Conservation (phyloP, 2,329 filamentous ascomycete species). For the Aspergillus carbonarius region DNA sequence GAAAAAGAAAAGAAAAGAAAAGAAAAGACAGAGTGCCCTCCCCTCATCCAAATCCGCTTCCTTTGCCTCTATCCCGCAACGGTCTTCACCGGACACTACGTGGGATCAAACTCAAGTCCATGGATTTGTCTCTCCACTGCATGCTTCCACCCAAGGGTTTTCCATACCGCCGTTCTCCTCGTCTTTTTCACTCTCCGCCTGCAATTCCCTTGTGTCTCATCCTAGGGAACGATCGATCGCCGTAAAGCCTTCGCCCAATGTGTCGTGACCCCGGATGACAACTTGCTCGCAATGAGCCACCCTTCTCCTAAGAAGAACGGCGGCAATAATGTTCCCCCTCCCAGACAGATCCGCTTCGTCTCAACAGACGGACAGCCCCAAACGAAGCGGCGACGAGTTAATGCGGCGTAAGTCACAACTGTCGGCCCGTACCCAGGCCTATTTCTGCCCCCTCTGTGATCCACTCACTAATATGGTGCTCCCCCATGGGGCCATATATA, state of each 20-base stretch:
- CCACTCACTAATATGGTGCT: neutral
- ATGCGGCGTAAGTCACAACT: constrained; percentile 63
- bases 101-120: constrained; percentile 19
- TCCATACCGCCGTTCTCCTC: constrained; percentile 13
- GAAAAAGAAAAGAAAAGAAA: neutral
- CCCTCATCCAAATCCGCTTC: constrained; percentile 2
- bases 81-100: constrained; percentile 17
- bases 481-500: constrained; percentile 29
- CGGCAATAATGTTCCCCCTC: constrained; percentile 31
- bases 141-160: constrained; percentile 18
- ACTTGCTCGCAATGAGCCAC: constrained; percentile 41
- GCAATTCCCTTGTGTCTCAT: constrained; percentile 12
- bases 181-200: constrained; percentile 8
- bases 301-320: constrained; percentile 39
- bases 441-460: constrained; percentile 10
- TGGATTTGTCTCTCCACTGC: constrained; percentile 21
- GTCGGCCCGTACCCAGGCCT: constrained; percentile 3
- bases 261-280: constrained; percentile 34
- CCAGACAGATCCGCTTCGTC: constrained; percentile 68
- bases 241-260: constrained; percentile 28
- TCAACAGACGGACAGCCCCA: constrained; percentile 79
- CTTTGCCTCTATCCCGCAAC: constrained; percentile 11
- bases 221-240: constrained; percentile 13
- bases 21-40: neutral
- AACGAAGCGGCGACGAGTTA: constrained; percentile 74